These are phyloP conservation scores for Microbotryum scabiosae DNA, from an alignment of 1,284 basidiomycete species.

Conservation along the genomic window DNA sequence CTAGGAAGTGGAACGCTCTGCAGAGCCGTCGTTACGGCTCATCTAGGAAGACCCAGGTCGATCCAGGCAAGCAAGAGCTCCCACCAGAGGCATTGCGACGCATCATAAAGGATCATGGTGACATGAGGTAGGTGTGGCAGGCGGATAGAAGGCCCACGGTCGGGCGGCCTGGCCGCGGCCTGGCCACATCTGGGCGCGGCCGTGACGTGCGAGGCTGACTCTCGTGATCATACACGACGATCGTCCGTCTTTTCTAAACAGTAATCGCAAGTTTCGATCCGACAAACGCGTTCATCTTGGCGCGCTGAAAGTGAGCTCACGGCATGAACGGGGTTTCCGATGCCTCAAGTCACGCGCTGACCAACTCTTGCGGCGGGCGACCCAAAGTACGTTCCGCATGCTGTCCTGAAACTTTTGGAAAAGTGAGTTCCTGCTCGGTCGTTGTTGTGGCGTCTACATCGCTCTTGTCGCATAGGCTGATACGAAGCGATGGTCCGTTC, in stretches of 20 bases:
- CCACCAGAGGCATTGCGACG: constrained; percentile 85
- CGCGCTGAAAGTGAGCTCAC: constrained; percentile 25
- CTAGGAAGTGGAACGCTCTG: constrained; percentile 88
- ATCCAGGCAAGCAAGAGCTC: constrained; percentile 74
- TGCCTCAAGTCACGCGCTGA: neutral
- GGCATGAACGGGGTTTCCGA: neutral
- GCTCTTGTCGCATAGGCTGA: neutral
- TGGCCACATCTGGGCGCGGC: constrained; percentile 45
- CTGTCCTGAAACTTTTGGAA: constrained; percentile 97
- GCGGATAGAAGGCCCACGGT: neutral
- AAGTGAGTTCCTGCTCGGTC: constrained; percentile 44
- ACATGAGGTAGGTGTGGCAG: constrained; percentile 65
- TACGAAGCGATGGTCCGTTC: neutral
- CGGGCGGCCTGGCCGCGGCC: neutral
- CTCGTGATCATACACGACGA: neutral
- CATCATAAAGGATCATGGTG: constrained; percentile 92
- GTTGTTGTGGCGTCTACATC: too few species aligned
- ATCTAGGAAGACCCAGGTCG: constrained; percentile 77
- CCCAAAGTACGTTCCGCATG: constrained; percentile 69
- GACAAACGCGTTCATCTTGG: constrained; percentile 70
- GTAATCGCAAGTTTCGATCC: constrained; percentile 64
- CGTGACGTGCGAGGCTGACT: constrained; percentile 38
- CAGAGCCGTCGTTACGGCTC: constrained; percentile 84
- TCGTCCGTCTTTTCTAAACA: constrained; percentile 23
- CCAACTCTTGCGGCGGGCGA: neutral